These are phyloP conservation scores for Botrytis fragariae DNA, from an alignment of 2,329 filamentous ascomycete species.

Conservation along the genomic window DNA sequence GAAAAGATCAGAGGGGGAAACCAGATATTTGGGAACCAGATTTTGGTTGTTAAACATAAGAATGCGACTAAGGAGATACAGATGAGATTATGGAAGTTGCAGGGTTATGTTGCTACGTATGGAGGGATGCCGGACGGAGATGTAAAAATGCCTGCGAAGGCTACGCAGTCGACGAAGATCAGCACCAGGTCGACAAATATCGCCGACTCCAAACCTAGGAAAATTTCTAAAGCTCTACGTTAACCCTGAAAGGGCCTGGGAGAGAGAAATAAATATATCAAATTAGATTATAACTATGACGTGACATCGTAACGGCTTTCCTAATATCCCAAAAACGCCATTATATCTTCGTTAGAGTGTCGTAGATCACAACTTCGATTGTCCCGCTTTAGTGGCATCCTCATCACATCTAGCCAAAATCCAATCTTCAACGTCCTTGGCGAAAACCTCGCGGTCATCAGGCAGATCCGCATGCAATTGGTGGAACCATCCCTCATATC, in stretches of 20 bases:
- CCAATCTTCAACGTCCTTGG: conserved; percentile 63
- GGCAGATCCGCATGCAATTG: conserved; percentile 61
- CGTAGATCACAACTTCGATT: conserved; percentile 28
- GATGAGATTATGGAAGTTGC: conserved; percentile 55
- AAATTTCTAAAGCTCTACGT: background rate
- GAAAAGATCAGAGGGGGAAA: conserved; percentile 41
- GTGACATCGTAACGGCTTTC: background rate
- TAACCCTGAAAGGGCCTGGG: background rate
- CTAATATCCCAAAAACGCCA: background rate
- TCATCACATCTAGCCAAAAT: conserved; percentile 46
- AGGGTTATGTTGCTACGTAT: conserved; percentile 49
- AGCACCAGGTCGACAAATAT: background rate
- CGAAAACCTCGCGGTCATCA: conserved; percentile 42
- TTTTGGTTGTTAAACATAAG: conserved; percentile 44
- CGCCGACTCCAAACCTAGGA: background rate
- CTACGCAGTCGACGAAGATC: background rate
- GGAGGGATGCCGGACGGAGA: background rate
- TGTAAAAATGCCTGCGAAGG: background rate
- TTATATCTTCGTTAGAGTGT: background rate
- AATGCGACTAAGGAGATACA: conserved; percentile 47
- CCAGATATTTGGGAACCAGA: conserved; percentile 34
- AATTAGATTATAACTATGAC: background rate
- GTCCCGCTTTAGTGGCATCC: conserved; percentile 4
- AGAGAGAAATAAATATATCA: background rate
- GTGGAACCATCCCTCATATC: conserved; percentile 77